A percentile compares a stretch with the other conserved stretches of the same genome.
Evolutionary conservation across 805 yeast species (phyloP).

Genomic region (Ogataea dorogensis): DNA sequence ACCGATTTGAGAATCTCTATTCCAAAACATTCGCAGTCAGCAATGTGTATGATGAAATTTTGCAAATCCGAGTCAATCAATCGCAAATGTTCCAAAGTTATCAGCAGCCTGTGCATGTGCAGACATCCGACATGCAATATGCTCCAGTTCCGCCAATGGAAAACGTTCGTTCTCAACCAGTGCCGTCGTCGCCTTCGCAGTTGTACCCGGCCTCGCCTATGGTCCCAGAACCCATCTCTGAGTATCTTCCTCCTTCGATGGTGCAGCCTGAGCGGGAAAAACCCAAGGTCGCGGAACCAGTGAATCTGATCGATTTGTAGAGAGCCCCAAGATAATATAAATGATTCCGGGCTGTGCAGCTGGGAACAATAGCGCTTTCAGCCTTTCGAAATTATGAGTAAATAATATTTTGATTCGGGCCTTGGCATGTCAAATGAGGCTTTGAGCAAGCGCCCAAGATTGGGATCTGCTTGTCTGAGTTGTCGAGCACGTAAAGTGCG

Average conservation of each 20-base stretch:
- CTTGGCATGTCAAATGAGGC: background rate
- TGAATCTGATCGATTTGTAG: constrained; percentile 25
- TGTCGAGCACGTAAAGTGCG: constrained; percentile 45
- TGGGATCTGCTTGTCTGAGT: constrained; percentile 41
- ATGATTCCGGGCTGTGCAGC: constrained; percentile 6
- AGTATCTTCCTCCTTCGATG: background rate
- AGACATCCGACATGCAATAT: constrained; percentile 1
- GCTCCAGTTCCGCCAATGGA: background rate
- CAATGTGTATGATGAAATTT: constrained; percentile 69
- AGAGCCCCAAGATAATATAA: no score
- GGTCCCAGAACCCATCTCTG: constrained; percentile 3
- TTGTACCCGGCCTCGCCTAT: constrained; percentile 15
- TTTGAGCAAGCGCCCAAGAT: constrained; percentile 33
- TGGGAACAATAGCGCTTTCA: no score
- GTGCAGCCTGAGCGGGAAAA: constrained; percentile 4
- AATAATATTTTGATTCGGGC: background rate
- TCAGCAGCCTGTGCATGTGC: constrained; percentile 4
- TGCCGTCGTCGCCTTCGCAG: constrained; percentile 14
- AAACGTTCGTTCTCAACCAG: background rate
- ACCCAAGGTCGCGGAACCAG: constrained; percentile 15
- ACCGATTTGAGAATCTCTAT: constrained; percentile 67
- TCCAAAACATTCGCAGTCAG: constrained; percentile 74
- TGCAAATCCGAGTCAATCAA: constrained; percentile 52
- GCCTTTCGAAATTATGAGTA: no score
- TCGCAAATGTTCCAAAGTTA: constrained; percentile 7